Base-by-base conservation (phyloP, 2,329 filamentous ascomycete species). In the Ophiocordyceps camponoti-leonardi region DNA sequence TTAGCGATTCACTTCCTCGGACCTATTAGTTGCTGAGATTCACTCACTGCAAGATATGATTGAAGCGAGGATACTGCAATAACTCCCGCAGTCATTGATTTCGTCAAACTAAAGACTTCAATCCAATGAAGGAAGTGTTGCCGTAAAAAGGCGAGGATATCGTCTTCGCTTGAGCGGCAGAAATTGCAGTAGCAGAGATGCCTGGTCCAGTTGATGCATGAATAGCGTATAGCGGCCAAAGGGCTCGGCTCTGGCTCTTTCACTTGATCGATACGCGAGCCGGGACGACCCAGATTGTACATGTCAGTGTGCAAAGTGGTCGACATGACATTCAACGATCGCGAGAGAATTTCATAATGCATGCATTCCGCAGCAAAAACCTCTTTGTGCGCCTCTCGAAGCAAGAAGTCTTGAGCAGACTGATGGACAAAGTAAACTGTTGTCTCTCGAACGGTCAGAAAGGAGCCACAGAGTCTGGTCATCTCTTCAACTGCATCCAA, bases 351-450 rank as follows among this genome's bases (percentile, higher is more conserved):
- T n/a, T n/a, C 4, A 2, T n/a, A 10, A 28, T 44, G 26, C 16
- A 14, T 31, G 30, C 16, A 43, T 33, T 12, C 26, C 42, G 16
- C 2, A 19, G 7, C 11, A 18, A 33, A 43, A 10, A 43, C 14
- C 18, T 43, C 26, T 14, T 20, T n/a, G 14, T 4, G 10, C 33
- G 26, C 40, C 18, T 42, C 46, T 18, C 14, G 39, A 41, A 43
- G 43, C 19, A 49, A 20, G 20, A 47, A 49, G 33, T 69, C 65
- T 49, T 67, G 66, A 0, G 63, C 67, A 3, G 64, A 68, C 45
- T 67, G 58, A 49, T 71, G 64, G 1, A 70, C 54, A 49, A 67
- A 61, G 45, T 54, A 63, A 7, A 68, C 46, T 0, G 20, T 53
- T 2, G 43, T 47, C 5, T 61, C 46, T 23, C 53, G 54, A 41